Conservation (phyloP, 108 stramenopile genomes). For the Skeletonema marinoi region DNA sequence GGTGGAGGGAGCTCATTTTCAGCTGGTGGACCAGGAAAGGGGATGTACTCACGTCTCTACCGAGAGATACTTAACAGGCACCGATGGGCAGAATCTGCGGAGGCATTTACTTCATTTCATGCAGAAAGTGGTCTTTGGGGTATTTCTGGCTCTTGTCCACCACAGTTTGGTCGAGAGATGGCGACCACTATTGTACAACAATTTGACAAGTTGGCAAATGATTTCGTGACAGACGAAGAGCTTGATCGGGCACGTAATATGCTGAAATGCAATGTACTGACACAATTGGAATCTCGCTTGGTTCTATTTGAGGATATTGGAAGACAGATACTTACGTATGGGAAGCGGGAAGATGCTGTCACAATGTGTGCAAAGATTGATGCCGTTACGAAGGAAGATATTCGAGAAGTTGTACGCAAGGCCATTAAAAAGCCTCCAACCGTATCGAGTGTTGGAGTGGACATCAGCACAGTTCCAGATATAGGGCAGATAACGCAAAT, state of each 20-base stretch:
- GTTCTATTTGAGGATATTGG: conserved; percentile 98
- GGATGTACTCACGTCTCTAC: conserved; percentile 98
- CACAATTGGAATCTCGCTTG: conserved; percentile 93
- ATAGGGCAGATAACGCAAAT: conserved; percentile 71
- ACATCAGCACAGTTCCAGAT: conserved; percentile 70
- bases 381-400: conserved; percentile 88
- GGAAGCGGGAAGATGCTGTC: conserved; percentile 78
- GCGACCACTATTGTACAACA: conserved; percentile 81
- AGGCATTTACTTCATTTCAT: conserved; percentile 92
- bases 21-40: conserved; percentile 99
- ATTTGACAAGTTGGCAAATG: conserved; percentile 67
- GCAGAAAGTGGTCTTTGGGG: conserved; percentile 93
- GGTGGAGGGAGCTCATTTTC: conserved; percentile 98
- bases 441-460: conserved; percentile 82
- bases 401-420: conserved; percentile 75
- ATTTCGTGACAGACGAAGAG: conserved; percentile 83
- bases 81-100: conserved; percentile 93
- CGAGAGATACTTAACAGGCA: conserved; percentile 92
- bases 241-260: conserved; percentile 95
- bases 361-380: conserved; percentile 92
- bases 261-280: conserved; percentile 97
- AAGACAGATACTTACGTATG: conserved; percentile 95
- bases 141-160: conserved; percentile 74
- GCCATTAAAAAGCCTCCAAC: conserved; percentile 77
- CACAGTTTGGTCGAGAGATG: conserved; percentile 64